Evolutionary conservation across 371 early-diverging fungal species (phyloP).

Genomic region (Mucor indicus): DNA sequence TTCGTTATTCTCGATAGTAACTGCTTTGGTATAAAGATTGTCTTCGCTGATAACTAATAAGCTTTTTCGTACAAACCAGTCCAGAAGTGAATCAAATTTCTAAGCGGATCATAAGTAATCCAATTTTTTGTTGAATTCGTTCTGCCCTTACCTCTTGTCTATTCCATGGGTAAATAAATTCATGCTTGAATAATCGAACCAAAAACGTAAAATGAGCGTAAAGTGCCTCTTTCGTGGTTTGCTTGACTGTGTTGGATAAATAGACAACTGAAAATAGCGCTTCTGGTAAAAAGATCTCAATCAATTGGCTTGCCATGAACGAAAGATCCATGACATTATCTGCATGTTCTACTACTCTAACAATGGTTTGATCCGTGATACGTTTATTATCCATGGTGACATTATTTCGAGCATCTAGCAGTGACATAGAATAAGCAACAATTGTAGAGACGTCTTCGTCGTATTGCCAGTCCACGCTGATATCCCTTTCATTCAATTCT

Average conservation of each 20-base stretch:
- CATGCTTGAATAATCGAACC: slow-evolving; percentile 41
- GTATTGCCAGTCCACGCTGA: slow-evolving; percentile 44
- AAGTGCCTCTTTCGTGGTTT: slow-evolving; percentile 21
- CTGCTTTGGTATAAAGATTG: slow-evolving; percentile 15
- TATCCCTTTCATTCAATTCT: slow-evolving; percentile 23
- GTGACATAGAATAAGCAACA: slow-evolving; percentile 33
- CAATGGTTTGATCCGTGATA: slow-evolving; percentile 32
- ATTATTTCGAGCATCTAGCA: slow-evolving; percentile 39
- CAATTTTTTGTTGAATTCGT: background rate
- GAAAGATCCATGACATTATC: slow-evolving; percentile 51
- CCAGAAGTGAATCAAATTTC: slow-evolving; percentile 37
- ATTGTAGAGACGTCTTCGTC: slow-evolving; percentile 42
- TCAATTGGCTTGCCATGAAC: slow-evolving; percentile 45
- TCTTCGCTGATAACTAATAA: slow-evolving; percentile 17
- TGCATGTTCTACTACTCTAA: slow-evolving; percentile 47
- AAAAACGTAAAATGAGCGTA: slow-evolving; percentile 40
- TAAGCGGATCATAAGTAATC: slow-evolving; percentile 5
- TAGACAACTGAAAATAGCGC: slow-evolving; percentile 43
- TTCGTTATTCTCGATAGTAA: slow-evolving; percentile 27
- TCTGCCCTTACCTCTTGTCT: slow-evolving; percentile 29
- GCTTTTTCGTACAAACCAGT: slow-evolving; percentile 28
- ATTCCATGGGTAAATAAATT: slow-evolving; percentile 48
- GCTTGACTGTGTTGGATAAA: slow-evolving; percentile 17
- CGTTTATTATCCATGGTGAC: slow-evolving; percentile 42
- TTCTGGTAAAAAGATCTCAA: slow-evolving; percentile 43